These are phyloP conservation scores for Fusarium camptoceras DNA, from an alignment of 2,329 filamentous ascomycete species.

Conservation along the genomic window DNA sequence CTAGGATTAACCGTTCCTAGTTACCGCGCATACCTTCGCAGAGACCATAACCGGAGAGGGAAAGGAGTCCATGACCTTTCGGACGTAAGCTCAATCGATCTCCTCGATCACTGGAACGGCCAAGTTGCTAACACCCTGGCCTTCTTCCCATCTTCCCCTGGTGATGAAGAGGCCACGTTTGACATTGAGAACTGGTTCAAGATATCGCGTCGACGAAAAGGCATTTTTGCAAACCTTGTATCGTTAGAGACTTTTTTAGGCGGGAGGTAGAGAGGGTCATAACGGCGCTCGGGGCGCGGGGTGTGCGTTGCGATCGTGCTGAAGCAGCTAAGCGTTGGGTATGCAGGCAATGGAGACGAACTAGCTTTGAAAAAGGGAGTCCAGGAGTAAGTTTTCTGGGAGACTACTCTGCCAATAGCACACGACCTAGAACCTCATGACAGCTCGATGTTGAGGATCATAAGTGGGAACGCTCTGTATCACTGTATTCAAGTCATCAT, in stretches of 20 bases:
- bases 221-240: not conserved
- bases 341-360: not conserved
- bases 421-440: not conserved
- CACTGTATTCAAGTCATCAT: not conserved
- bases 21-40: not conserved
- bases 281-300: not conserved
- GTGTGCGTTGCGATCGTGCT: not conserved
- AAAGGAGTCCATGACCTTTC: constrained; percentile 18
- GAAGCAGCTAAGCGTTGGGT: not conserved
- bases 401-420: not conserved
- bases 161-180: not conserved
- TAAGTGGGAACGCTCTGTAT: not conserved
- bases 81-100: not conserved
- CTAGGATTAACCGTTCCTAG: not conserved
- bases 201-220: not conserved
- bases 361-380: not conserved
- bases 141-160: not conserved
- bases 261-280: not conserved
- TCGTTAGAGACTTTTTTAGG: not conserved
- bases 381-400: not conserved
- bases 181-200: not conserved
- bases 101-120: not conserved
- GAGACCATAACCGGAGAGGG: not conserved
- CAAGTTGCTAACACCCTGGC: not conserved
- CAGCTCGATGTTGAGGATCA: not conserved